Evolutionary conservation across 352 stramenopile genomes (phyloP).

Genomic region (Globisporangium radiosum): DNA sequence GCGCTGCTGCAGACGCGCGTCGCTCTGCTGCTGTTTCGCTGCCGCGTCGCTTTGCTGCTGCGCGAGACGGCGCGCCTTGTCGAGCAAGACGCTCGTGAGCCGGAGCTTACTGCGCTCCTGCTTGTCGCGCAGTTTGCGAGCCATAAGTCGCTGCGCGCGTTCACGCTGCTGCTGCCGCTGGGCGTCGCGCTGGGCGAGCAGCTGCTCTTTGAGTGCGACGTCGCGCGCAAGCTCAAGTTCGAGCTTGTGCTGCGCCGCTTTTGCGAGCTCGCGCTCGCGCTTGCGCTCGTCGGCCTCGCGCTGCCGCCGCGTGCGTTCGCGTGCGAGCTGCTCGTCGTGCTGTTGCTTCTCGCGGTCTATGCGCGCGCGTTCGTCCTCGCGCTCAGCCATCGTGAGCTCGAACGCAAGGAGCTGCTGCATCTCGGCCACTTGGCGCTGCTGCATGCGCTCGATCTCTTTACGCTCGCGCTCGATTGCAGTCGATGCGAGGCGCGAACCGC

Average conservation of each 20-base stretch:
- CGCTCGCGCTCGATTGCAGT: constrained; percentile 64
- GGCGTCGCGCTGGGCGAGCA: constrained; percentile 47
- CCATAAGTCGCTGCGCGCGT: constrained; percentile 33
- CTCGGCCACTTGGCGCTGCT: constrained; percentile 51
- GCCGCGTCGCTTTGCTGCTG: constrained; percentile 40
- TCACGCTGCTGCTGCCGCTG: constrained; percentile 38
- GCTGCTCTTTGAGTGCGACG: constrained; percentile 26
- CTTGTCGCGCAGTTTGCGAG: constrained; percentile 41
- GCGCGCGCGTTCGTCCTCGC: constrained; percentile 41
- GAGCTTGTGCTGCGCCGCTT: constrained; percentile 35
- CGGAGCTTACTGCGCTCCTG: constrained; percentile 63
- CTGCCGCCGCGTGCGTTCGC: constrained; percentile 34
- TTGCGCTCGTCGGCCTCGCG: constrained; percentile 46
- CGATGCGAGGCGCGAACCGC: constrained; percentile 23
- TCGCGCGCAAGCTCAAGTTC: constrained; percentile 43
- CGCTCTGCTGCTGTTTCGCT: constrained; percentile 58
- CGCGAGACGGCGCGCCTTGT: constrained; percentile 44
- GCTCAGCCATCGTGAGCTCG: constrained; percentile 54
- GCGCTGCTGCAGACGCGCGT: constrained; percentile 51
- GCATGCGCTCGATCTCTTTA: constrained; percentile 61
- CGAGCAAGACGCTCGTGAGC: constrained; percentile 50
- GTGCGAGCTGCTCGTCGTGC: constrained; percentile 33
- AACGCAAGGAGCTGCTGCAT: constrained; percentile 71
- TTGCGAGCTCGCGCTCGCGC: constrained; percentile 44
- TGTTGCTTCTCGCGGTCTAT: constrained; percentile 43